Evolutionary conservation across 2,329 filamentous ascomycete genomes (phyloP), one percentile per base, ranked within the genome.

Genomic region (Falciphora oryzae): DNA sequence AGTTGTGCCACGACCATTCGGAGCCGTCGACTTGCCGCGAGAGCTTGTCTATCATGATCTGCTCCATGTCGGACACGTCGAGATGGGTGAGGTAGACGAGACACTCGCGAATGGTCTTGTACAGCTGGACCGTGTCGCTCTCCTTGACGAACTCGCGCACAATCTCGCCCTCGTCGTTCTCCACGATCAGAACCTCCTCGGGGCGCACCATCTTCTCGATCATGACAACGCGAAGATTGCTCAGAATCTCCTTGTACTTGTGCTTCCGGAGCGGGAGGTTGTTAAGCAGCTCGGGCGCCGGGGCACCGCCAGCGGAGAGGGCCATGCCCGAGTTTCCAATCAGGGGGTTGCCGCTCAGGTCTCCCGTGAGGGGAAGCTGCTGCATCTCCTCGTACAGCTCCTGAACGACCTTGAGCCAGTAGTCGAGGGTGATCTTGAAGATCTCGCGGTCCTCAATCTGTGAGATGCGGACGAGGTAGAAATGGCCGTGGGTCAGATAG

Each of bases 341-440:
- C 25, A 99, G 83, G 14, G 95, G 93, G 75, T 97, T 97, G 71
- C 95, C 83, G 11, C 27, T 31, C 10, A 31, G 28, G 71, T 63
- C 65, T 18, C 99, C 95, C 63, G 91, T 93, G 70, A 98, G 91
- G 10, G 95, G 96, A 3, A 98, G 87, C 68, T 93, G 87, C 77
- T 99, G 95, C 93, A 98, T 97, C 81, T 99, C 95, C 75, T 99
- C 95, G 75, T 98, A 99, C 28, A 99, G 85, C 77, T 98, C 95
- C 73, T 96, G 94, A 8, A 99, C 96, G 62, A 98, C 85, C 79
- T 97, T 98, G 53, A 96, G 95, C 95, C 95, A 99, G 80, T 99
- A 99, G 76, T 99, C 96, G 67, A 99, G 82, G 75, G 92, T 96
- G 73, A 99, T 99, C 84, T 99, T 99, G 86, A 99, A 99, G 69